phyloP scores from a whole-genome alignment of 1,284 basidiomycete species.

The Apiotrichum porosum region DNA sequence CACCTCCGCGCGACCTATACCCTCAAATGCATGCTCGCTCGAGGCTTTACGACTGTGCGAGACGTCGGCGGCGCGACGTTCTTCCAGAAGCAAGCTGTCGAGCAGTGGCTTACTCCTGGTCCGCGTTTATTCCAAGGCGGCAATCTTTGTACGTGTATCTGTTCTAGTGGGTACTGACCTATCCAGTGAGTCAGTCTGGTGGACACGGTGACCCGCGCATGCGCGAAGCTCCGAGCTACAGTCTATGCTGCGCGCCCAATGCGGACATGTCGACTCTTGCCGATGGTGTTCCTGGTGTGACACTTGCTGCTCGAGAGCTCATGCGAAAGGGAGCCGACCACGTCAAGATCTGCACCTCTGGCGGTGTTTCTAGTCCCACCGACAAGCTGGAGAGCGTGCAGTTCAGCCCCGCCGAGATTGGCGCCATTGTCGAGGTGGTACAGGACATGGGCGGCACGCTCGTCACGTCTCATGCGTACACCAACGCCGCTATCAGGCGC shows the following conservation, averaged over 20 bases:
- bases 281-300: constrained; percentile 10
- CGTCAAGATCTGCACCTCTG: constrained; percentile 18
- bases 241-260: constrained; percentile 17
- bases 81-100: constrained; percentile 17
- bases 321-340: constrained; percentile 22
- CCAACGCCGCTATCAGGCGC: constrained; percentile 29
- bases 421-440: constrained; percentile 52
- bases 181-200: constrained; percentile 26
- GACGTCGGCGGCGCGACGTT: constrained; percentile 36
- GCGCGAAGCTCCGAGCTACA: constrained; percentile 29
- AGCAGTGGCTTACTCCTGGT: constrained; percentile 21
- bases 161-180: constrained; percentile 43
- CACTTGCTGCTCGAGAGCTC: constrained; percentile 3
- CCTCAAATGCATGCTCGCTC: constrained; percentile 49
- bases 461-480: constrained; percentile 37
- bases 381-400: constrained; percentile 34
- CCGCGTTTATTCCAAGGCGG: constrained; percentile 26
- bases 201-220: constrained; percentile 15
- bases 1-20: constrained; percentile 36
- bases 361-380: constrained; percentile 13
- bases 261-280: not conserved
- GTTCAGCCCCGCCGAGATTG: constrained; percentile 52
- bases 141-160: too few species aligned
- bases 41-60: constrained; percentile 55
- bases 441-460: constrained; percentile 48